These are phyloP conservation scores for Galerina sulciceps DNA, from an alignment of 768 basidiomycete species.

Conservation along the genomic window DNA sequence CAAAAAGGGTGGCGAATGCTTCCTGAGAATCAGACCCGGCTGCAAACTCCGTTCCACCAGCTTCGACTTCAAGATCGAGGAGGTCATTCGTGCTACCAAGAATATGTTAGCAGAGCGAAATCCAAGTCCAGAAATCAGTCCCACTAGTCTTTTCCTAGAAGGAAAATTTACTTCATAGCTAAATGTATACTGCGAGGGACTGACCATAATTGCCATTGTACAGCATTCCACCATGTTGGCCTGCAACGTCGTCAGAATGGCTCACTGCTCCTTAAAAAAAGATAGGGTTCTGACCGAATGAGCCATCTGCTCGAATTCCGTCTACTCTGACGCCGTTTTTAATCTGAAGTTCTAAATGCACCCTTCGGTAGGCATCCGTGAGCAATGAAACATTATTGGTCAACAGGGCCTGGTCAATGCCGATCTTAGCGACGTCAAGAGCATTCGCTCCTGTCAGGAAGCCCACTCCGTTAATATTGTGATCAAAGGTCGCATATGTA, in stretches of 20 bases:
- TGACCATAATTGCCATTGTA: slow-evolving; percentile 76
- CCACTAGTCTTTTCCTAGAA: slow-evolving; percentile 49
- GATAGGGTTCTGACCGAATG: slow-evolving; percentile 40
- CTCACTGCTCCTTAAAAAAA: not conserved
- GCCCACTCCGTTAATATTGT: slow-evolving; percentile 45
- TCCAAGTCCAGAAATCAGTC: slow-evolving; percentile 6
- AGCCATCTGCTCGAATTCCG: slow-evolving; percentile 61
- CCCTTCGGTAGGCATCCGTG: slow-evolving; percentile 49
- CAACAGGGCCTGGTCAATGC: slow-evolving; percentile 53
- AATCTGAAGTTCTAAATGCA: slow-evolving; percentile 58
- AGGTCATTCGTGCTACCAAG: slow-evolving; percentile 59
- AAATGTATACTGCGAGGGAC: slow-evolving; percentile 8
- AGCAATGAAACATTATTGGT: slow-evolving; percentile 48
- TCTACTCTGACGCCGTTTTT: slow-evolving; percentile 53
- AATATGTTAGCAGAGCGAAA: not conserved
- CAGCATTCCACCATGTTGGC: slow-evolving; percentile 65
- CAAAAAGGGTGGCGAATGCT: slow-evolving; percentile 60
- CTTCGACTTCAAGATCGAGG: slow-evolving; percentile 62
- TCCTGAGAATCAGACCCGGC: slow-evolving; percentile 43
- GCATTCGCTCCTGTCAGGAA: slow-evolving; percentile 68
- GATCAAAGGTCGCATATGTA: slow-evolving; percentile 51
- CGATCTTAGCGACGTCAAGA: slow-evolving; percentile 66
- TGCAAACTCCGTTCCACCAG: slow-evolving; percentile 61
- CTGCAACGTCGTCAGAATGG: slow-evolving; percentile 21
- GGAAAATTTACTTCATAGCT: not conserved